Evolutionary conservation across 768 basidiomycete genomes (phyloP), one percentile per base, ranked within the genome.

Genomic region (Lactarius evosmus): DNA sequence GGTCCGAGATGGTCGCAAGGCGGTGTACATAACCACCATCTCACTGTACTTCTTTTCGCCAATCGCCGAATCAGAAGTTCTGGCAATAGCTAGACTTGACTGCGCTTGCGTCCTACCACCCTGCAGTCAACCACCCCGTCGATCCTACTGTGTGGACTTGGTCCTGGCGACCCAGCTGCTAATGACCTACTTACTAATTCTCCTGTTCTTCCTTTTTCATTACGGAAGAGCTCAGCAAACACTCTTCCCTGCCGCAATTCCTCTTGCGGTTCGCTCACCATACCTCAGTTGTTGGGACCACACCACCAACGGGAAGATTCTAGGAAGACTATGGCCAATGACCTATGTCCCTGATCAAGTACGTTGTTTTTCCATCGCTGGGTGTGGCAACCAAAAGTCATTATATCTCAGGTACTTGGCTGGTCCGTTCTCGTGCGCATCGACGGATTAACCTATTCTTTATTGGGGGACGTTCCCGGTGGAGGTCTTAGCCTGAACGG

Each of bases 211-310:
- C 30, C 3, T 57, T 49, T 64, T 51, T 9, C n/a, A 6, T 3
- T 22, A 25, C 41, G 62, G 41, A 32, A 46, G 4, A 38, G 62
- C 65, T 5, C 60, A 56, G 50, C 60, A 65, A 38, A 34, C 68
- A 0, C 55, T 70, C 62, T 67, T 66, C 41, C 72, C 73, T 19
- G 53, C 68, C 16, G 62, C 66, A 36, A 50, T 72, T 41, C 73
- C 73, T 46, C 67, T 74, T 25, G 67, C 69, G 22, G 67, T 72
- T 32, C 69, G 72, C 9, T 71, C 72, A 4, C 72, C 73, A 12
- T 72, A 71, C 55, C 56, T 73, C 38, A 71, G 60, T 22, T 63
- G 59, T 49, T 74, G 73, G 73, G 34, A 60, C 11, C 19, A 25
- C 12, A 40, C 59, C 9, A 61, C 59, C 1, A 66, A 62, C 7